phyloP scores from a whole-genome alignment of 768 basidiomycete species.

The Tremella mesenterica region DNA sequence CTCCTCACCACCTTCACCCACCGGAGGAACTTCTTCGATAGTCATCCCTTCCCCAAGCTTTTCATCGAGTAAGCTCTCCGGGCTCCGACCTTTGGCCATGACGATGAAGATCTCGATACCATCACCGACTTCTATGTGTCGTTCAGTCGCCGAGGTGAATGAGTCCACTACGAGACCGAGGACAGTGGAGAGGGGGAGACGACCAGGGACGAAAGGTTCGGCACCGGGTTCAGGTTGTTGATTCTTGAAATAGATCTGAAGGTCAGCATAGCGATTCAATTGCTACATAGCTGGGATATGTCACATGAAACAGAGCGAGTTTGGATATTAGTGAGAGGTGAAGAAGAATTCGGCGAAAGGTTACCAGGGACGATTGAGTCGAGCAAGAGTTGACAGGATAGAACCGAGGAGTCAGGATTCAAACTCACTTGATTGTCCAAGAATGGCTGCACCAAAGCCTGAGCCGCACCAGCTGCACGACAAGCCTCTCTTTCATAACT shows the following conservation, averaged over 20 bases:
- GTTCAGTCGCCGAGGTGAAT: constrained; percentile 93
- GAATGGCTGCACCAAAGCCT: constrained; percentile 90
- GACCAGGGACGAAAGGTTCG: constrained; percentile 57
- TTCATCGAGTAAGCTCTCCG: constrained; percentile 48
- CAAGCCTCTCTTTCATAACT: constrained; percentile 96
- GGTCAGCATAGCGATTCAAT: constrained; percentile 5
- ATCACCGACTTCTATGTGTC: constrained; percentile 98
- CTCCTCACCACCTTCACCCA: constrained; percentile 30
- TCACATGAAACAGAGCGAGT: no score
- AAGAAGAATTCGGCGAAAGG: no score
- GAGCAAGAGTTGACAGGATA: no score
- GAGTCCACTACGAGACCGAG: constrained; percentile 85
- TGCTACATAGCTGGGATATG: no score
- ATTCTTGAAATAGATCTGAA: constrained; percentile 95
- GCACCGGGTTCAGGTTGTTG: constrained; percentile 66
- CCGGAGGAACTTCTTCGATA: constrained; percentile 32
- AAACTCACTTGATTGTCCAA: constrained; percentile 86
- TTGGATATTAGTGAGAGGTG: not conserved
- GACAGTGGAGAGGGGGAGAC: constrained; percentile 72
- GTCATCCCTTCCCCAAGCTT: constrained; percentile 27
- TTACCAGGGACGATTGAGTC: no score
- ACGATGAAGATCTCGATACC: constrained; percentile 87
- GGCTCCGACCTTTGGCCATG: constrained; percentile 58
- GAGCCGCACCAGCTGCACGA: constrained; percentile 92
- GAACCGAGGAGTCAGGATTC: no score